Base-by-base conservation (phyloP, 345 rosid species). In the Bretschneidera sinensis region DNA sequence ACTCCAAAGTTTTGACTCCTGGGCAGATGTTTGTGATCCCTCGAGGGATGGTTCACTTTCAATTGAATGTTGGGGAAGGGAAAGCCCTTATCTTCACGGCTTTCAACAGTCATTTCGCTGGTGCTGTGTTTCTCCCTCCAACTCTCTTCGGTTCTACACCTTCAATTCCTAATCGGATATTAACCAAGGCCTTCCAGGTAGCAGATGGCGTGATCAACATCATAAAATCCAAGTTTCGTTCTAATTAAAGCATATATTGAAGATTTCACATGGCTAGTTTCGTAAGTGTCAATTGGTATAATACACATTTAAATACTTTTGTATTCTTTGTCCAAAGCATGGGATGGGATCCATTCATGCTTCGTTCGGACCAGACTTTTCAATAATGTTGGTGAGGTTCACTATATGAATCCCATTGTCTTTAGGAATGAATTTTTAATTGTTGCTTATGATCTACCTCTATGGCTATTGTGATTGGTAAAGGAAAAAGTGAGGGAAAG, bases 31-130 rank as follows among this genome's bases (percentile, higher is more conserved):
- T 88, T 67, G 85, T 85, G 34, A 47, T 86, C 57, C 92, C 90
- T 3, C 67, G 72, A 48, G 95, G 88, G 9, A 73, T 79, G 35
- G 81, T 88, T 17, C 95, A 88, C 74, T 88, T 86, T 68, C 98
- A 91, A 51, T 68, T 67, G 60, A 88, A 91, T 23, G 86, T 81
- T 66, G 96, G 96, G 7, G 51, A 74, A 64, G 79, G 59, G 16
- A 83, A 80, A 59, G 94, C 88, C n/a, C 79, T 78, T 13, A 23
- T 79, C 67, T 60, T 78, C 67, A 79, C 95, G 0, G 76, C 92
- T 50, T 88, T 91, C 77, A 88, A 88, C 65, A 91, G 96, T 49
- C 90, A 83, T 31, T 62, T 81, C 55, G 86, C 96, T 1, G 92
- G 95, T 0, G 34, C 72, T 1, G 85, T 10, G 31, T 17, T 83